These are phyloP conservation scores for Plectranthus barbatus DNA, from an alignment of 257 asterid genomes.

Conservation along the genomic window DNA sequence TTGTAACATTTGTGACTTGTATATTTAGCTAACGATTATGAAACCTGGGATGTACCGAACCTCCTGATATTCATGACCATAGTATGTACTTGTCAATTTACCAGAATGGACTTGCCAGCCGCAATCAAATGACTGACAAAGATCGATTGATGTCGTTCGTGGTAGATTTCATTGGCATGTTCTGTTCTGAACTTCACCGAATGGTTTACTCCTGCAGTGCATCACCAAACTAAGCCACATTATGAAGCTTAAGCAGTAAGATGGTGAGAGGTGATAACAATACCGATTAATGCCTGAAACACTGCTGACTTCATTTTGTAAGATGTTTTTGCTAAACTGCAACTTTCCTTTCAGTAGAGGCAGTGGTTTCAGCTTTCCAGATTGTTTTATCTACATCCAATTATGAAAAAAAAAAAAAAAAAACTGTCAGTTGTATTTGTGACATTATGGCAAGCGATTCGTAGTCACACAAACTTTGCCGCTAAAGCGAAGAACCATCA, in stretches of 20 bases:
- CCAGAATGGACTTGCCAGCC: constrained; percentile 12
- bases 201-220: constrained; percentile 28
- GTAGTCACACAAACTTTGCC: neutral
- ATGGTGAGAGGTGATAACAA: neutral
- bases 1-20: constrained; percentile 16
- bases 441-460: neutral
- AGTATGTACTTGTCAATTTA: constrained; percentile 13
- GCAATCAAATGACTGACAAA: constrained; percentile 11
- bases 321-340: constrained; percentile 7
- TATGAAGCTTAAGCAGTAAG: neutral
- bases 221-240: neutral
- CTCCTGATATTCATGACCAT: neutral
- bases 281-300: constrained; percentile 24
- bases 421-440: neutral
- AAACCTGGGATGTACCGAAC: constrained; percentile 2
- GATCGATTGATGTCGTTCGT: neutral
- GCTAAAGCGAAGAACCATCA: neutral
- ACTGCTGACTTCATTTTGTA: constrained; percentile 10
- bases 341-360: constrained; percentile 21
- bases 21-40: constrained; percentile 7
- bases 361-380: constrained; percentile 19
- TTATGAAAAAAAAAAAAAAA: too few species aligned
- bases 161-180: neutral
- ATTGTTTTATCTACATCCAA: constrained; percentile 23
- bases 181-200: constrained; percentile 1